Evolutionary conservation across 2,329 filamentous ascomycete species (phyloP), one percentile per base, ranked within the genome.

Genomic region (Penicillium expansum): DNA sequence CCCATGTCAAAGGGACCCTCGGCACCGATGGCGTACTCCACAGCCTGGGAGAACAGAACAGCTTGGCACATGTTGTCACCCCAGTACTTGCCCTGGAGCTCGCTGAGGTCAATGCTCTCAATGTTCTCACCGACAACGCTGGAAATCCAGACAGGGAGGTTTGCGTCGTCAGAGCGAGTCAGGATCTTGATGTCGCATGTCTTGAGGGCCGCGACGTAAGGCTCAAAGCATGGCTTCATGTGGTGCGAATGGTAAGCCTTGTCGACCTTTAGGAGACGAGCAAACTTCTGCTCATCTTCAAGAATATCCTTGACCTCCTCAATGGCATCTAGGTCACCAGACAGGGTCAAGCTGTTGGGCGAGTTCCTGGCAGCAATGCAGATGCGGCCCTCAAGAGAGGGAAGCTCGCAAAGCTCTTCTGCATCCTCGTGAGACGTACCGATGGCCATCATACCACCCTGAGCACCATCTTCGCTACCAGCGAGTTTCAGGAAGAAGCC

Each of bases 401-500:
- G 45, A 39, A 63, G 60, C 6, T 62, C 49, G 52, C 64, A 66
- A 18, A 73, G 59, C 11, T 63, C 66, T 1, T 66, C 50, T 0
- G 74, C 75, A 30, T 79, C 74, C 4, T 75, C 71, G 6, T 67
- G 57, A 0, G 69, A 67, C 0, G 74, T 70, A 0, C 76, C 78
- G 0, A 76, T 77, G 0, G 80, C 80, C 38, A 83, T 63, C 82
- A 84, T 84, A 1, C 69, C 73, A 1, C 80, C 80, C 14, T 58
- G 61, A 29, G 55, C n/a, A 2, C 59, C 63, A 16, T 48, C 56
- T 3, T 32, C n/a, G 14, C 52, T 47, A 3, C 47, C 33, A 3
- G 64, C 64, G 10, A 64, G 49, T 1, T 59, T 58, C 13, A 70
- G 61, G 43, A 68, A 65, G 7, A 74, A 60, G 0, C 80, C 79